These are phyloP conservation scores for Sporothrix luriei DNA, from an alignment of 2,329 filamentous ascomycete genomes.

Conservation along the genomic window DNA sequence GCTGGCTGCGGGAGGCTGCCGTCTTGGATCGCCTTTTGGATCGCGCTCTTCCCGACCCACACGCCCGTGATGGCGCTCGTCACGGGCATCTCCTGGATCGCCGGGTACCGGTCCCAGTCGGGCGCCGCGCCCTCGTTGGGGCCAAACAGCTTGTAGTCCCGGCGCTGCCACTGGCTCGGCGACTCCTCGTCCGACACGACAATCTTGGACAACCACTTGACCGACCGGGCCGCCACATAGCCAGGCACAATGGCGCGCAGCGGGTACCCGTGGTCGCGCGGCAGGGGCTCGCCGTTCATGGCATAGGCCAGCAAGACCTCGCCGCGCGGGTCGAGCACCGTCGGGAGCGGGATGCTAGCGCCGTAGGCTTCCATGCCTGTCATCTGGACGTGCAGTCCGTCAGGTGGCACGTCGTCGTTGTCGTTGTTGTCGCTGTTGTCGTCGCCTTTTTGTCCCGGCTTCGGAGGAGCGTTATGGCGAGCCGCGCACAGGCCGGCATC, in stretches of 20 bases:
- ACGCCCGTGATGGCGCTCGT: slow-evolving; percentile 65
- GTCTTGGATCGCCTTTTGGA: slow-evolving; percentile 30
- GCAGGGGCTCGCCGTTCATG: slow-evolving; percentile 67
- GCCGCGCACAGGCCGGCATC: slow-evolving; percentile 54
- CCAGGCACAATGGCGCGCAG: slow-evolving; percentile 65
- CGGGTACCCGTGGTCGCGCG: slow-evolving; percentile 67
- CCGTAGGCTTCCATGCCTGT: slow-evolving; percentile 62
- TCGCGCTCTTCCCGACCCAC: slow-evolving; percentile 45
- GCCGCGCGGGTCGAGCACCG: slow-evolving; percentile 60
- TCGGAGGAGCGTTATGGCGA: background rate
- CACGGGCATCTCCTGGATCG: slow-evolving; percentile 70
- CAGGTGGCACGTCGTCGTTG: slow-evolving; percentile 39
- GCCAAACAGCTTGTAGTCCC: slow-evolving; percentile 70
- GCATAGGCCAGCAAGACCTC: slow-evolving; percentile 68
- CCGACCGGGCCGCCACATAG: slow-evolving; percentile 66
- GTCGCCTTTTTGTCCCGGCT: slow-evolving; percentile 21
- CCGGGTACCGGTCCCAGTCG: slow-evolving; percentile 64
- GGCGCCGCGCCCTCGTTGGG: slow-evolving; percentile 61
- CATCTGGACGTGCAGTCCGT: slow-evolving; percentile 62
- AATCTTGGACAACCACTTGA: slow-evolving; percentile 70
- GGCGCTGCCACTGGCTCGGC: slow-evolving; percentile 64
- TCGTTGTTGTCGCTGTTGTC: background rate
- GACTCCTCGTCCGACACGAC: slow-evolving; percentile 68
- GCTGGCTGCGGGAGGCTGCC: background rate
- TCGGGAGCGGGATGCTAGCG: slow-evolving; percentile 62